These are phyloP conservation scores for Dendrobium nobile DNA, from an alignment of 106 monocot species.

Conservation along the genomic window DNA sequence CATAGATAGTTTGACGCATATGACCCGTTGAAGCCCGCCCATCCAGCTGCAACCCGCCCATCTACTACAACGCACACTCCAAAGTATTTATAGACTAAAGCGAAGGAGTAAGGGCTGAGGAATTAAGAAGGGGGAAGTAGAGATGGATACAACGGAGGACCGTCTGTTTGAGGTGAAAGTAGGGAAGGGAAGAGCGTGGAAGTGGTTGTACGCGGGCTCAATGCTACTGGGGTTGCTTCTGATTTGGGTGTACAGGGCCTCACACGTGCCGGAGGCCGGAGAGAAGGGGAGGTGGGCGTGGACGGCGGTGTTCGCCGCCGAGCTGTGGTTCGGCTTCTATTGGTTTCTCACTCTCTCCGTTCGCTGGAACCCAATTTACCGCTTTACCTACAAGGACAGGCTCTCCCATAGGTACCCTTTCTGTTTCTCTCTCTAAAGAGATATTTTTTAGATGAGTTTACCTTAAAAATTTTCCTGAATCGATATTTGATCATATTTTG, in stretches of 20 bases:
- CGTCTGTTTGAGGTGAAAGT: slow-evolving; percentile 41
- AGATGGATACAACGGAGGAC: background rate
- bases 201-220: slow-evolving; percentile 26
- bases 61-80: too few species aligned
- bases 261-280: slow-evolving; percentile 18
- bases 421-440: slow-evolving; percentile 1
- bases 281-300: slow-evolving; percentile 35
- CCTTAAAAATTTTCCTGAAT: too few species aligned
- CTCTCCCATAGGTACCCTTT: slow-evolving; percentile 32
- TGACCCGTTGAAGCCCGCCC: too few species aligned
- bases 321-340: slow-evolving; percentile 61
- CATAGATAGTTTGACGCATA: too few species aligned
- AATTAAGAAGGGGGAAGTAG: background rate
- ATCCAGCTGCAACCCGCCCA: too few species aligned
- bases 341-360: slow-evolving; percentile 54
- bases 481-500: too few species aligned
- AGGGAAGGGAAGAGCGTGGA: slow-evolving; percentile 25
- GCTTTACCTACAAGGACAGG: slow-evolving; percentile 41
- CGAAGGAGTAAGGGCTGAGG: too few species aligned
- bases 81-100: too few species aligned
- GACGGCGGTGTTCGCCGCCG: slow-evolving; percentile 46
- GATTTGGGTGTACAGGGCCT: slow-evolving; percentile 40
- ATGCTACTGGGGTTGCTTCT: slow-evolving; percentile 23
- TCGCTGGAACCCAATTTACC: slow-evolving; percentile 48
- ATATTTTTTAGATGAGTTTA: background rate